Conservation (phyloP, 2,329 filamentous ascomycete genomes). For the Chrysoporthe puriensis region DNA sequence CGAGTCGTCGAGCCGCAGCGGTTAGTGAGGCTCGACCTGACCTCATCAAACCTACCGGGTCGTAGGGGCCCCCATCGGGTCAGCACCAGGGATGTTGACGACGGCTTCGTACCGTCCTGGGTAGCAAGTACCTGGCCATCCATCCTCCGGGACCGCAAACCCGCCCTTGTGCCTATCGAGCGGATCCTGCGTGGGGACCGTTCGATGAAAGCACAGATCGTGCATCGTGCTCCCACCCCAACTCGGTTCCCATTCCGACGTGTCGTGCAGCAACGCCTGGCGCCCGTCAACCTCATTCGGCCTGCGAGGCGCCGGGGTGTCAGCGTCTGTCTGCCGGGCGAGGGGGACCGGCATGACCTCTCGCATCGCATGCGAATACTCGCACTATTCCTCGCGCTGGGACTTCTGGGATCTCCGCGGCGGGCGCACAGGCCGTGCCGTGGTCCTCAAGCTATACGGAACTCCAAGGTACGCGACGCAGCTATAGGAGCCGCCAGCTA, state of each 20-base stretch:
- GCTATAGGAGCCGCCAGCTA: neutral
- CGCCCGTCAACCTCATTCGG: neutral
- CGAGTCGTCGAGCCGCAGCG: conserved; percentile 8
- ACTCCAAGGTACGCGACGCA: neutral
- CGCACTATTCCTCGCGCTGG: neutral
- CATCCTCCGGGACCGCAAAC: neutral
- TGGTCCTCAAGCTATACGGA: neutral
- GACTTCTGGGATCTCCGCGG: neutral
- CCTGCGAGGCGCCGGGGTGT: neutral
- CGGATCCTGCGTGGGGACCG: conserved; percentile 22
- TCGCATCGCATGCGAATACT: neutral
- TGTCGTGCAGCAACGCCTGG: conserved; percentile 1
- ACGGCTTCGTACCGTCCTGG: neutral
- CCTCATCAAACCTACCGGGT: conserved; percentile 5
- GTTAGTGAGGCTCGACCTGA: conserved; percentile 4
- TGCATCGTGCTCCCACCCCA: conserved; percentile 14
- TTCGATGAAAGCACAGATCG: conserved; percentile 24
- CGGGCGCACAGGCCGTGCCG: neutral
- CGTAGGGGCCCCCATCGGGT: neutral
- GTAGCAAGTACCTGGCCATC: neutral
- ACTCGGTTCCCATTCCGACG: conserved; percentile 18
- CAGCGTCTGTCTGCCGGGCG: neutral
- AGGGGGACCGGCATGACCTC: too few species aligned
- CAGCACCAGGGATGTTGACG: neutral
- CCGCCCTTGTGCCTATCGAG: conserved; percentile 16